Base-by-base conservation (phyloP, 768 basidiomycete genomes). In the Paxillus ammoniavirescens region DNA sequence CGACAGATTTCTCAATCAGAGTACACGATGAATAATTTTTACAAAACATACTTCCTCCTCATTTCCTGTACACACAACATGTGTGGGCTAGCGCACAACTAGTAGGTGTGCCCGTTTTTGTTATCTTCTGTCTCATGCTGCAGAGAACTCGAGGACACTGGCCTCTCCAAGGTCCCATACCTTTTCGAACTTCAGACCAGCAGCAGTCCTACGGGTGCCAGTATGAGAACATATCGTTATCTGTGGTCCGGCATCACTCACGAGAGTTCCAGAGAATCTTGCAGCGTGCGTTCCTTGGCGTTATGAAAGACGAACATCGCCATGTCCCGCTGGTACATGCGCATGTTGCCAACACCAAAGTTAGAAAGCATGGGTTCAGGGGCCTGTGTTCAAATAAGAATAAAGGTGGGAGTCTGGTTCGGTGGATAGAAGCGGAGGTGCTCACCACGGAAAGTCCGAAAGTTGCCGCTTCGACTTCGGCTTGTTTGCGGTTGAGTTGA, bases 321-420 rank as follows among this genome's bases (percentile, higher is more conserved):
- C 44, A 73, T 2, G 42, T 73, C 73, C 37, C 59, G 59, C 28
- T 68, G 52, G 52, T 74, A 67, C 52, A 64, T 52, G 1, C 64
- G 63, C n/a, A 64, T 55, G 35, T 58, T 61, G 4, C 70, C 72
- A 8, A 60, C 62, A 15, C 73, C 72, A 47, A 64, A 72, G 59
- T 70, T 74, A 5, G 65, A 53, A 18, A 71, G 59, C 30, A 73
- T 37, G 8, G 71, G 73, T 42, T 65, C 61, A 28, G 72, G 72
- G 1, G 73, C 72, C 70, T 72, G 57, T 31, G n/a, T 31, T 26
- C 26, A 26, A 26, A 26, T 4, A 26, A 26, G 26, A 26, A 4
- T 26, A 26, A 6, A 5, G 26, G 6, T 26, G 26, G 48, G n/a
- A 21, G 2, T 15, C 13, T 18, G 14, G 26, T 4, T 37, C 13